Conservation (phyloP, 1,284 basidiomycete species). For the Apiotrichum laibachii region DNA sequence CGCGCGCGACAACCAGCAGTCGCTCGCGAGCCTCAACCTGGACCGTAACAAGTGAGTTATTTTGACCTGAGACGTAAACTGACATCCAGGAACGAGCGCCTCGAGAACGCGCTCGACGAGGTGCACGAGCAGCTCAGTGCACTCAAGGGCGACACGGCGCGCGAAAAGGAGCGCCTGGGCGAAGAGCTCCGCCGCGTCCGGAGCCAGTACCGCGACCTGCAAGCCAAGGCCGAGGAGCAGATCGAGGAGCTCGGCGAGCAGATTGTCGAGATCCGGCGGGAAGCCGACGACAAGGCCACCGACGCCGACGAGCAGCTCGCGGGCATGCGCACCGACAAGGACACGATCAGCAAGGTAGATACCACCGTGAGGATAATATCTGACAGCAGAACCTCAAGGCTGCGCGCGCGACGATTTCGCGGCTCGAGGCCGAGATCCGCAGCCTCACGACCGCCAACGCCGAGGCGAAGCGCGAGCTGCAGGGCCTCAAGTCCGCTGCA, state of each 20-base stretch:
- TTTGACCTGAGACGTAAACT: not conserved
- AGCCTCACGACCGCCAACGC: not conserved
- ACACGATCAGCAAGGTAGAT: conserved; percentile 7
- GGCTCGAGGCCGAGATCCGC: conserved; percentile 1
- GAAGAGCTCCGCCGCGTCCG: conserved; percentile 34
- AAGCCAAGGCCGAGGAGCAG: conserved; percentile 26
- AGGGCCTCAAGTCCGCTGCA: not conserved
- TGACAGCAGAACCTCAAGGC: conserved; percentile 6
- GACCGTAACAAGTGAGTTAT: conserved; percentile 11
- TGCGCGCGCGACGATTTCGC: not conserved
- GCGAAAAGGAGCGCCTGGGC: conserved; percentile 33
- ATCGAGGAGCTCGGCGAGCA: conserved; percentile 14
- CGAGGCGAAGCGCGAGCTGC: not conserved
- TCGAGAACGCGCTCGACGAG: conserved; percentile 29
- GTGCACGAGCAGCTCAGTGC: conserved; percentile 36
- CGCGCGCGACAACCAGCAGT: conserved; percentile 30
- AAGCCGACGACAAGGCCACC: conserved; percentile 3
- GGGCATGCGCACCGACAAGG: conserved; percentile 7
- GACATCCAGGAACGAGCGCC: conserved; percentile 20
- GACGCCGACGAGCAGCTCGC: conserved; percentile 4
- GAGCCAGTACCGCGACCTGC: conserved; percentile 23
- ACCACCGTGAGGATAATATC: not conserved
- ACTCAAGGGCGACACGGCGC: conserved; percentile 29
- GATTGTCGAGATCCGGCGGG: conserved; percentile 2
- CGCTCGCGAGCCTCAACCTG: conserved; percentile 14